Evolutionary conservation across 306 rosid genomes (phyloP).

Genomic region (Malus sylvestris): DNA sequence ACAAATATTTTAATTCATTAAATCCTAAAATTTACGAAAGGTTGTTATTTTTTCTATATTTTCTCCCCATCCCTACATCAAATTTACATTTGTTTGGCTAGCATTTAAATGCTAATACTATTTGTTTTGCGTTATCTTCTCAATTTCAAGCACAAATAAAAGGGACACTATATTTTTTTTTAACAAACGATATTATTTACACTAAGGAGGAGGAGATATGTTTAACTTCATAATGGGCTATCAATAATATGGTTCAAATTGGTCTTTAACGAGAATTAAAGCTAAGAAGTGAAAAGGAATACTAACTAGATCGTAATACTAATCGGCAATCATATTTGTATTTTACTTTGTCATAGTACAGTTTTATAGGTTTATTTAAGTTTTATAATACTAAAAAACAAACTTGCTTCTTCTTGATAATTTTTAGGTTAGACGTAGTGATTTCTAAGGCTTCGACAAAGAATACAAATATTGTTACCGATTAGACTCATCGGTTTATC

Average conservation of each 20-base stretch:
- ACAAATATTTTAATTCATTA: not conserved
- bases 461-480: too few relatives aligned
- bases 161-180: too few relatives aligned
- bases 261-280: fast-evolving
- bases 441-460: not conserved
- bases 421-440: too few relatives aligned
- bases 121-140: not conserved
- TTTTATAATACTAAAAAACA: too few relatives aligned
- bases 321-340: too few relatives aligned
- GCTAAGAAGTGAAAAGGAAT: fast-evolving
- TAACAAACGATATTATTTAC: too few relatives aligned
- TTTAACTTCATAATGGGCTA: fast-evolving
- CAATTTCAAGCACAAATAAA: not conserved
- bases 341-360: not conserved
- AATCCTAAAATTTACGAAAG: not conserved
- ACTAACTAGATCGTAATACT: too few relatives aligned
- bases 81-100: not conserved
- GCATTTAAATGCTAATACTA: not conserved
- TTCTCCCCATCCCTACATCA: not conserved
- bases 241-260: too few relatives aligned
- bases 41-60: not conserved
- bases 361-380: not conserved
- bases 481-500: too few relatives aligned
- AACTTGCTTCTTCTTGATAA: too few relatives aligned
- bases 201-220: fast-evolving